Percentiles rank a stretch among this genome's conserved stretches.
phyloP scores from a whole-genome alignment of 805 yeast genomes.

The Kluyveromyces wickerhamii region DNA sequence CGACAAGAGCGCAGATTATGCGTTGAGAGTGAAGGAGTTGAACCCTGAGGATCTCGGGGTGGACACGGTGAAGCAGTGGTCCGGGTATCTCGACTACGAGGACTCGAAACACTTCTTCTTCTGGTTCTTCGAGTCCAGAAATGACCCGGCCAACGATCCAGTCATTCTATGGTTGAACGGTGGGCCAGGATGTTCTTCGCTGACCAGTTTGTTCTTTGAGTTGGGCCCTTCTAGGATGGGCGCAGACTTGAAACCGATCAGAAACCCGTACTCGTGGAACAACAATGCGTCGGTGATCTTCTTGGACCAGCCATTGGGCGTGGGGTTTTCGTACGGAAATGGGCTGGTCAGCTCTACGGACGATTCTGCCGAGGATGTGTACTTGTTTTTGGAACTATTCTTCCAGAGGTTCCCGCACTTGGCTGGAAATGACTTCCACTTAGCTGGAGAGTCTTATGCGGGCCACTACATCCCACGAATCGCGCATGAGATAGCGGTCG shows the following conservation, averaged over 20 bases:
- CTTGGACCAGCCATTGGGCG: conserved; percentile 85
- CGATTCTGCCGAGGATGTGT: conserved; percentile 77
- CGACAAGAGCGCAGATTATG: background rate
- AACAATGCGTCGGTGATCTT: conserved; percentile 75
- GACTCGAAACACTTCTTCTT: conserved; percentile 76
- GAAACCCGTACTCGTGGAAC: conserved; percentile 81
- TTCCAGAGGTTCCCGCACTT: conserved; percentile 72
- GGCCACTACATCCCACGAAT: conserved; percentile 70
- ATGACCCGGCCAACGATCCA: conserved; percentile 74
- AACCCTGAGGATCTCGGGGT: conserved; percentile 39
- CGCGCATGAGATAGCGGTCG: conserved; percentile 37
- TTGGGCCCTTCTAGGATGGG: conserved; percentile 76
- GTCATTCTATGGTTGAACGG: conserved; percentile 78
- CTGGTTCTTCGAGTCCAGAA: conserved; percentile 83
- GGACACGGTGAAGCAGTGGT: conserved; percentile 62
- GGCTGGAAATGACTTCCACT: conserved; percentile 44
- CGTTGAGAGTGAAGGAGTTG: background rate
- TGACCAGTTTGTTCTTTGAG: conserved; percentile 79
- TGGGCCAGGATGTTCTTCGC: conserved; percentile 86
- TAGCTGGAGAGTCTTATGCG: conserved; percentile 71
- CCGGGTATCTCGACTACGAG: conserved; percentile 68
- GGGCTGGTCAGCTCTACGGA: conserved; percentile 52
- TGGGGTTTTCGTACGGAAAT: conserved; percentile 71
- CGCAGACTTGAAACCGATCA: conserved; percentile 47
- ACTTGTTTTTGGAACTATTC: conserved; percentile 67